A percentile compares a stretch with the other conserved stretches of the same genome.
phyloP scores from a whole-genome alignment of 192 early-diverging fungal genomes.

The Piromyces finnis region DNA sequence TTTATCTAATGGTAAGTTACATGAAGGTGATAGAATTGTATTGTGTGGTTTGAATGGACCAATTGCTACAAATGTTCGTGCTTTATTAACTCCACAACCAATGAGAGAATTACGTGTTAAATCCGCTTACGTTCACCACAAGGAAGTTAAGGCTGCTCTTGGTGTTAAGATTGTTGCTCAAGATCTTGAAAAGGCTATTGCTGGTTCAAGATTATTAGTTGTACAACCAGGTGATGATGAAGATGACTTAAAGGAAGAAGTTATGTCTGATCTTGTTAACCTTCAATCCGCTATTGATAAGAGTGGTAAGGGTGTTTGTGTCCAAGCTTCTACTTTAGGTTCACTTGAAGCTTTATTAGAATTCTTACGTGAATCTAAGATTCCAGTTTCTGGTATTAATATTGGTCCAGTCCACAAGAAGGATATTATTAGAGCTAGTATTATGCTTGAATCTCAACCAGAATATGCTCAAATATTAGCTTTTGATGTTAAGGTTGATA shows the following conservation, averaged over 20 bases:
- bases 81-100: constrained; percentile 96
- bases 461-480: constrained; percentile 45
- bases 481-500: constrained; percentile 61
- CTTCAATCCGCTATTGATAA: constrained; percentile 66
- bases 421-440: constrained; percentile 75
- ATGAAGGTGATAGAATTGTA: constrained; percentile 90
- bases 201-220: constrained; percentile 86
- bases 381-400: constrained; percentile 91
- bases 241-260: constrained; percentile 81
- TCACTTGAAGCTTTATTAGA: constrained; percentile 92
- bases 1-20: constrained; percentile 80
- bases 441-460: constrained; percentile 80
- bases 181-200: constrained; percentile 88
- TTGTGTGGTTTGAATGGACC: constrained; percentile 88
- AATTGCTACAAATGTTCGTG: constrained; percentile 81
- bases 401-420: constrained; percentile 97
- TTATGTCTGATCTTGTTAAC: constrained; percentile 73
- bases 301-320: constrained; percentile 80
- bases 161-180: constrained; percentile 93
- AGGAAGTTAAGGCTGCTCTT: constrained; percentile 86
- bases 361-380: constrained; percentile 74
- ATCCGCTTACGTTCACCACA: constrained; percentile 89
- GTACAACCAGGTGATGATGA: constrained; percentile 90
- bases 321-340: constrained; percentile 94
- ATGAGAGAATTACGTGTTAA: constrained; percentile 93